Conservation (phyloP, 768 basidiomycete genomes). For the Russula vinacea region DNA sequence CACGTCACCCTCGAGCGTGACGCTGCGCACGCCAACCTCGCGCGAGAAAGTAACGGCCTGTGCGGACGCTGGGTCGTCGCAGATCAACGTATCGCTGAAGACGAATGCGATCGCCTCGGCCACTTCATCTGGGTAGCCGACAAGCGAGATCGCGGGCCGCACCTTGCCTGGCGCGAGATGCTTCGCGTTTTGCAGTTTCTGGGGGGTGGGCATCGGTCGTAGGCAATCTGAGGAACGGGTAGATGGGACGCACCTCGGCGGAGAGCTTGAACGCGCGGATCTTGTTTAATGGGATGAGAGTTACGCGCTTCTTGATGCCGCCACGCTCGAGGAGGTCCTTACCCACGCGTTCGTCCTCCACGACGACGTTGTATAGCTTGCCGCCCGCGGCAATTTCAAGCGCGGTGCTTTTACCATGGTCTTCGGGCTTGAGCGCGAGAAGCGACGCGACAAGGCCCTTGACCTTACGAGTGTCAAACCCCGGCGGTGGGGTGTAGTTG, state of each 20-base stretch:
- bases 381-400: constrained; percentile 90
- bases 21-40: constrained; percentile 69
- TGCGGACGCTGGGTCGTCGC: constrained; percentile 82
- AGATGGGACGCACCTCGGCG: constrained; percentile 42
- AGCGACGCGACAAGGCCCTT: constrained; percentile 91
- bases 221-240: background rate
- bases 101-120: constrained; percentile 88
- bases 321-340: constrained; percentile 78
- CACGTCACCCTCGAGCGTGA: constrained; percentile 91
- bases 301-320: constrained; percentile 80
- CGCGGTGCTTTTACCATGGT: constrained; percentile 81
- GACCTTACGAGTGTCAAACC: constrained; percentile 82
- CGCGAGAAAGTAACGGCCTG: constrained; percentile 80
- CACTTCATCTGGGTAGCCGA: constrained; percentile 79
- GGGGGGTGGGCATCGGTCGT: background rate
- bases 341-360: constrained; percentile 86
- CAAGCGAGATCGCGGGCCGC: constrained; percentile 80
- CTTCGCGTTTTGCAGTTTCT: constrained; percentile 78
- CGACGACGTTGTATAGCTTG: constrained; percentile 89
- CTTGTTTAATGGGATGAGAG: constrained; percentile 91
- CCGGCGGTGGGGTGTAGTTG: constrained; percentile 73
- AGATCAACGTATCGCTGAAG: constrained; percentile 90
- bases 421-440: constrained; percentile 64
- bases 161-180: constrained; percentile 77
- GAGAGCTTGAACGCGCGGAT: constrained; percentile 62